Base-by-base conservation (phyloP, 805 yeast species). In the Candida tibetensis region DNA sequence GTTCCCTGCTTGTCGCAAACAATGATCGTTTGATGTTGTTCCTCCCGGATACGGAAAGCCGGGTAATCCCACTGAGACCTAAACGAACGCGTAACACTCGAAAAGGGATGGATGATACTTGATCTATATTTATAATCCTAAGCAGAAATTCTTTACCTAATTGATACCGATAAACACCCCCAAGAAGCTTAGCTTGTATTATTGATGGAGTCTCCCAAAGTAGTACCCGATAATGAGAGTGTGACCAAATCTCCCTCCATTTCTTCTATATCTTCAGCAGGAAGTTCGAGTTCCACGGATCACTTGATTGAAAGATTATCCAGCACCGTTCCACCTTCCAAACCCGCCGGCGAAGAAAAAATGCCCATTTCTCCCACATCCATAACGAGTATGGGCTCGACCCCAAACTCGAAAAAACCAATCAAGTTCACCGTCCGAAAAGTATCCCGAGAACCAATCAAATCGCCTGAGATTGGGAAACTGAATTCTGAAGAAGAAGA, bases 351-450 rank as follows among this genome's bases (percentile, higher is more conserved):
- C 7, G 13, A 13, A n/a, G 30, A 29, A 29, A 25, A 17, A 9
- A 19, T 27, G 16, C 37, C 37, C 16, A 23, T 34, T 9, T 34
- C 37, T n/a, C 37, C 37, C 17, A 26, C 37, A 2, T 34, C 37
- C 18, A 28, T 34, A 12, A 35, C 17, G 28, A 28, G 33, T 21
- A 19, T 13, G 21, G 16, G 9, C 32, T 13, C 18, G n/a, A 6
- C 32, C 32, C 14, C 8, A 7, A 25, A n/a, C 31, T 26, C 33
- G n/a, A 51, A 53, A 32, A 60, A 56, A 37, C 58, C 69, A 10
- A 48, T 62, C 30, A 58, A 51, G 40, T 63, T 63, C 38, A 63
- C 64, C 3, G 67, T 63, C 2, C 43, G 66, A 19, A 61, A 59
- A 42, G 65, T 62, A 4, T 53, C 58, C 5, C 57, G 56, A 35